These are phyloP conservation scores for Grosmannia penicillata DNA, from an alignment of 2,329 filamentous ascomycete genomes.

Conservation along the genomic window DNA sequence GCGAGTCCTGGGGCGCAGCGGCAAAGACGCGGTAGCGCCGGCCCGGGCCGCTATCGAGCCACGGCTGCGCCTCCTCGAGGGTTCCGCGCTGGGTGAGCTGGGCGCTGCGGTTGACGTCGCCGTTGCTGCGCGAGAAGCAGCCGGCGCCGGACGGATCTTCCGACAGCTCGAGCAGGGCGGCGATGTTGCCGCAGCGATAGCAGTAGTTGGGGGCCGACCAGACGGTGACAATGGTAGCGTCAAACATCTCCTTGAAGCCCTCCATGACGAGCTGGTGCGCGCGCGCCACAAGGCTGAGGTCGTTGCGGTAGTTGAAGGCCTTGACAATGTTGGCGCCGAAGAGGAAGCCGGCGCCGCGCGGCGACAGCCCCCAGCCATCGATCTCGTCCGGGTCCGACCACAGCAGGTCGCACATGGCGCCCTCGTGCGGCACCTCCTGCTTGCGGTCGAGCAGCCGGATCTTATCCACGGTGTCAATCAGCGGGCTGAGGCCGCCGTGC, in stretches of 20 bases:
- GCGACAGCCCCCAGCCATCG: slow-evolving; percentile 89
- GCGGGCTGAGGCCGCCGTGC: slow-evolving; percentile 79
- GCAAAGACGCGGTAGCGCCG: slow-evolving; percentile 91
- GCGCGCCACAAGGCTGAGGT: slow-evolving; percentile 79
- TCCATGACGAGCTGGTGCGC: slow-evolving; percentile 99
- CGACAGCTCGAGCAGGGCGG: slow-evolving; percentile 80
- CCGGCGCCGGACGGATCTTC: slow-evolving; percentile 71
- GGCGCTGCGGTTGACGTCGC: slow-evolving; percentile 41
- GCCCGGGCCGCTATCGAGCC: slow-evolving; percentile 52
- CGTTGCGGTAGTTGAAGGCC: slow-evolving; percentile 87
- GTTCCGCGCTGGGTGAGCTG: slow-evolving; percentile 20
- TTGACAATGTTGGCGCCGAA: slow-evolving; percentile 95
- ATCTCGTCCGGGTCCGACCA: slow-evolving; percentile 99
- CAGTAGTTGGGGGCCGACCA: slow-evolving; percentile 97
- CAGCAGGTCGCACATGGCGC: slow-evolving; percentile 94
- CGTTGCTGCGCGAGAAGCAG: slow-evolving; percentile 54
- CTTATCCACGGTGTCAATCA: slow-evolving; percentile 89
- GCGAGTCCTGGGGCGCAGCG: slow-evolving; percentile 84
- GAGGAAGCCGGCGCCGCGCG: slow-evolving; percentile 85
- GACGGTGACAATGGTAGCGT: slow-evolving; percentile 90
- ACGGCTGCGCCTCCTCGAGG: slow-evolving; percentile 31
- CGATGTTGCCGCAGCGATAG: slow-evolving; percentile 91
- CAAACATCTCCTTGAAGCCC: slow-evolving; percentile 99
- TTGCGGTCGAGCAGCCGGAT: slow-evolving; percentile 90
- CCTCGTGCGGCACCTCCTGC: slow-evolving; percentile 96